phyloP scores from a whole-genome alignment of 768 basidiomycete genomes.

The Phaeolepiota aurea region DNA sequence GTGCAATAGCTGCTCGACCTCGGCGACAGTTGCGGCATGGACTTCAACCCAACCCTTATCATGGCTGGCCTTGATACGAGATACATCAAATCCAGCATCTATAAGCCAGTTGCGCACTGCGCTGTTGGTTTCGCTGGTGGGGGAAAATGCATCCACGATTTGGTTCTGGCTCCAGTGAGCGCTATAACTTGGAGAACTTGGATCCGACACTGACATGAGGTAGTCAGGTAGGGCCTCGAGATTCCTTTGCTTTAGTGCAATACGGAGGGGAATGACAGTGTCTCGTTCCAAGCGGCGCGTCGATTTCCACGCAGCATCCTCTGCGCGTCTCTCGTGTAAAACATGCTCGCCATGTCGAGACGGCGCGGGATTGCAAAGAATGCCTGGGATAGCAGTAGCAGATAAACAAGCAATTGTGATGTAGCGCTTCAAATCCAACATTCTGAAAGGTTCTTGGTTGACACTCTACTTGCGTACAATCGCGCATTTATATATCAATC shows the following conservation, averaged over 20 bases:
- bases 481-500: too few relatives aligned
- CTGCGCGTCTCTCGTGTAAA: slow-evolving; percentile 28
- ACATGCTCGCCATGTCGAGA: slow-evolving; percentile 18
- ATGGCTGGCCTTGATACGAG: slow-evolving; percentile 21
- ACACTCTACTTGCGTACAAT: too few relatives aligned
- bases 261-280: slow-evolving; percentile 25
- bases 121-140: slow-evolving; percentile 24
- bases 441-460: too few relatives aligned
- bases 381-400: too few relatives aligned
- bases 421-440: too few relatives aligned
- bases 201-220: slow-evolving; percentile 25
- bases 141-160: slow-evolving; percentile 32
- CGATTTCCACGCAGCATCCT: slow-evolving; percentile 32
- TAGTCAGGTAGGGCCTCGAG: slow-evolving; percentile 17
- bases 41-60: slow-evolving; percentile 28
- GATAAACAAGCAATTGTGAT: too few relatives aligned
- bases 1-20: slow-evolving; percentile 31
- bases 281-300: slow-evolving; percentile 22
- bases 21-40: slow-evolving; percentile 28
- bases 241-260: slow-evolving; percentile 26
- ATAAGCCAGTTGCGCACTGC: slow-evolving; percentile 32
- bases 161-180: slow-evolving; percentile 31
- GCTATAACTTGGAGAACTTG: slow-evolving; percentile 23
- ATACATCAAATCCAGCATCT: slow-evolving; percentile 22
- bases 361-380: background rate